Evolutionary conservation across 345 rosid genomes (phyloP), one percentile per base, ranked within the genome.

Genomic region (Eucalyptus sp.): DNA sequence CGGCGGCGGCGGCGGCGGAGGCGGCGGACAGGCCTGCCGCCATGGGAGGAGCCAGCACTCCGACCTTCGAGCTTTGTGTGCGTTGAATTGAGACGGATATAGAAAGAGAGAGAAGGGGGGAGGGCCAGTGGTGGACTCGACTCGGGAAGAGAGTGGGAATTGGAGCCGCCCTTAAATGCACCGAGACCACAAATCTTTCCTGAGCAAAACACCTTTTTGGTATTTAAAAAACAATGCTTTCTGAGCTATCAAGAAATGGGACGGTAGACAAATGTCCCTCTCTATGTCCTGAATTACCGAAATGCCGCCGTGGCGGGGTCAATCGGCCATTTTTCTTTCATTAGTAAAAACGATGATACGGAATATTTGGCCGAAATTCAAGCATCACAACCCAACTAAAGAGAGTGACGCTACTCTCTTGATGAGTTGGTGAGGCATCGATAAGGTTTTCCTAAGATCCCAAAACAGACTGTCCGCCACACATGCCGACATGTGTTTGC

Each of bases 1-100:
- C 91, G 87, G 92, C 88, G 89, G 94, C 91, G 87, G 92, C 92
- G 52, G 87, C 22, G 51, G 94, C 49, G 89, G 37, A 33, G 37
- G 96, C 88, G 91, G 95, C 91, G 87, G 93, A 93, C 52, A 94
- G 92, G 13, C 96, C 95, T 13, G 94, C 96, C 92, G 96, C 99
- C 99, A 98, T 97, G 64, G 90, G 29, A 90, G 88, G 87, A 54
- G 66, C 62, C 41, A 24, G 51, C 44, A 48, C n/a, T 8, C 58
- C 58, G 68, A 86, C 4, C 60, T 86, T 68, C 50, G 52, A 68
- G 60, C 13, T 15, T 49, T 29, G 86, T 17, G 62, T 3, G 27
- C 46, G 83, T 76, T 20, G 20, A 46, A 13, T 68, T 13, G 15
- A 29, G 49, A 13, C n/a, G 84, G n/a, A 71, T 8, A 41, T n/a